Evolutionary conservation across 495 filamentous ascomycete species (phyloP), one percentile per base, ranked within the genome.

Genomic region (Pyrenopolyporus hunteri): DNA sequence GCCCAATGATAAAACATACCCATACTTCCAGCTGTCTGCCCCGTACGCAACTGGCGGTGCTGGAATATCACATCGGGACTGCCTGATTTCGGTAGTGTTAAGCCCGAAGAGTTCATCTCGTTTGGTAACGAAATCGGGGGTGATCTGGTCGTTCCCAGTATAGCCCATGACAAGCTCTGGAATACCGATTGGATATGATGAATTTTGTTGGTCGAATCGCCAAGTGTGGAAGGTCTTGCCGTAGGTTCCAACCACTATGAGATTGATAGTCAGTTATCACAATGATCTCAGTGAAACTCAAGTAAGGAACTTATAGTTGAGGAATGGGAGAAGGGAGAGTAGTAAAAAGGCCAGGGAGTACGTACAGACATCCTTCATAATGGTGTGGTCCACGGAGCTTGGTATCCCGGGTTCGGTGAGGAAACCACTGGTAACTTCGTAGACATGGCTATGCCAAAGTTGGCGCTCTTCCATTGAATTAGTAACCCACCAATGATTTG

Each of bases 71-170:
- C n/a, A 2, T 22, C 69, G 67, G 36, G 54, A 39, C 0, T 58
- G 33, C 39, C 43, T 53, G 25, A 66, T 54, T 25, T 55, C 59
- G 1, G 61, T 63, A 8, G 69, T 70, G 32, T 79, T 76, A 54
- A 79, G 62, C 62, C 79, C 77, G 11, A 85, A 77, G 62, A 81
- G 58, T 29, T 76, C 42, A 63, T 85, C 82, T 64, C 83, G 82
- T 67, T 82, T 80, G 11, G 57, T 64, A 49, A 78, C 76, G 53
- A 83, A 85, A 47, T 79, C 78, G 14, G 82, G 82, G 59, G 83
- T 77, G 33, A 85, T 68, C 49, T 77, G 72, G 29, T 65, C 69
- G 48, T 68, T 60, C 31, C 58, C 57, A 6, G 74, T 78, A 47
- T 70, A 74, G 25, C 74, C 72, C 62, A 70, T 72, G 33, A 76